Conservation (phyloP, 176 grass and related monocot genomes). For the Alloteropsis semialata region DNA sequence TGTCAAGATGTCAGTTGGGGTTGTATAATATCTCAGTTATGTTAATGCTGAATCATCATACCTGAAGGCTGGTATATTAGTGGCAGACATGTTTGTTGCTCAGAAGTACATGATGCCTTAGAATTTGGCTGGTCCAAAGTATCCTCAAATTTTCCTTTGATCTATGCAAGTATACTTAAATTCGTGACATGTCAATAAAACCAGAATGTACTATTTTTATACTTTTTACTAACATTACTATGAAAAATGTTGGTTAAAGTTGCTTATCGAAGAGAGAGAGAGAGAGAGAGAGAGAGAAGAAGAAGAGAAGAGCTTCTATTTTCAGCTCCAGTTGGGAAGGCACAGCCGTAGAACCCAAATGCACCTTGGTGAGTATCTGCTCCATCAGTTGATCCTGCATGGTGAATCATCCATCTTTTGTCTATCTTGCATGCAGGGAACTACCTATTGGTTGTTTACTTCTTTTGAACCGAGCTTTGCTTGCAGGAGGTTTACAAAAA, state of each 20-base stretch:
- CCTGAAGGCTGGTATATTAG: neutral
- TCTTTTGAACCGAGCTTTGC: conserved; percentile 19
- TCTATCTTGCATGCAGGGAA: conserved; percentile 1
- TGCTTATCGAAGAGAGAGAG: neutral
- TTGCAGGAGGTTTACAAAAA: neutral
- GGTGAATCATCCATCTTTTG: neutral
- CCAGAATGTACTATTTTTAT: neutral
- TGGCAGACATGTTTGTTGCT: neutral
- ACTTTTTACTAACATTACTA: neutral
- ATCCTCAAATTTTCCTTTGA: neutral
- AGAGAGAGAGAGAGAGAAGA: too few species aligned
- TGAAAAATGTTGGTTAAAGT: neutral
- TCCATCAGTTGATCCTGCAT: neutral
- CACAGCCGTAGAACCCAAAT: conserved; percentile 7
- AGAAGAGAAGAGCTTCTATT: neutral
- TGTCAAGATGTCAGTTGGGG: neutral
- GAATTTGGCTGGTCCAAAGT: neutral
- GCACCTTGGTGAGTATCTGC: neutral
- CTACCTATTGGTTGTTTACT: neutral
- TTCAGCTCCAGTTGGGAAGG: neutral
- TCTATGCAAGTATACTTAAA: neutral
- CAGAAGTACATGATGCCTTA: neutral
- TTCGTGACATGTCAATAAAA: neutral
- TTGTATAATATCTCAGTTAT: neutral
- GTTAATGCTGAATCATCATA: neutral